phyloP scores from a whole-genome alignment of 1,139 yeast genomes.

The Geotrichum klebahnii region DNA sequence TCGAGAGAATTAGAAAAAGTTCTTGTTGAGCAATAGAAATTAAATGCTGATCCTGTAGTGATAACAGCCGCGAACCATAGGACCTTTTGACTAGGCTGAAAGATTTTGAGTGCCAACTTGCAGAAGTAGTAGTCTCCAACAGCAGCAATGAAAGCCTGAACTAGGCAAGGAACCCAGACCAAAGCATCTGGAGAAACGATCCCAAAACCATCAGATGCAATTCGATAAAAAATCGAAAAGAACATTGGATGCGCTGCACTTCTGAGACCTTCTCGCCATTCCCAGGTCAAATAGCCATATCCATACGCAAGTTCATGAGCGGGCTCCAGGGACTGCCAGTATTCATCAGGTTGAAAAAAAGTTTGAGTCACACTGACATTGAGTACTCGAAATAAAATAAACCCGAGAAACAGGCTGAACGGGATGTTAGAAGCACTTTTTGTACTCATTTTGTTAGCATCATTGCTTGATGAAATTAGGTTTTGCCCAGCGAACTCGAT shows the following conservation, averaged over 20 bases:
- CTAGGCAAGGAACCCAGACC: slow-evolving; percentile 53
- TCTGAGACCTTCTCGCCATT: slow-evolving; percentile 74
- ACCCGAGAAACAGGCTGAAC: not conserved
- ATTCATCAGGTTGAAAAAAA: slow-evolving; percentile 95
- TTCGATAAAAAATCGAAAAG: slow-evolving; percentile 47
- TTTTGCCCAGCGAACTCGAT: too few relatives aligned
- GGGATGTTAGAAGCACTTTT: not conserved
- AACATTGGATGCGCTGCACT: slow-evolving; percentile 77
- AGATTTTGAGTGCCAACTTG: slow-evolving; percentile 42
- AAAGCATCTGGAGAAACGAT: slow-evolving; percentile 42
- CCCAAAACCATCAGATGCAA: slow-evolving; percentile 31
- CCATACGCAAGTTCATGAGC: slow-evolving; percentile 75
- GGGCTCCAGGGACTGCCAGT: slow-evolving; percentile 87
- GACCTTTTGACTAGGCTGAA: slow-evolving; percentile 36
- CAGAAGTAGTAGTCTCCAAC: slow-evolving; percentile 63
- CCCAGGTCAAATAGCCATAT: slow-evolving; percentile 90
- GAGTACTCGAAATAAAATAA: not conserved
- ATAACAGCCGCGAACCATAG: slow-evolving; percentile 47
- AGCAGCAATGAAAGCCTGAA: slow-evolving; percentile 69
- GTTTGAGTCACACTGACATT: slow-evolving; percentile 41
- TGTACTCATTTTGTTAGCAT: not conserved
- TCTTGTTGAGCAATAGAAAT: slow-evolving; percentile 75
- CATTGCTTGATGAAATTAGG: not conserved
- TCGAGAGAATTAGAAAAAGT: slow-evolving; percentile 86
- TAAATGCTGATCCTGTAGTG: slow-evolving; percentile 70